These are phyloP conservation scores for Aspergillus ochraceoroseus DNA, from an alignment of 2,329 filamentous ascomycete species.

Conservation along the genomic window DNA sequence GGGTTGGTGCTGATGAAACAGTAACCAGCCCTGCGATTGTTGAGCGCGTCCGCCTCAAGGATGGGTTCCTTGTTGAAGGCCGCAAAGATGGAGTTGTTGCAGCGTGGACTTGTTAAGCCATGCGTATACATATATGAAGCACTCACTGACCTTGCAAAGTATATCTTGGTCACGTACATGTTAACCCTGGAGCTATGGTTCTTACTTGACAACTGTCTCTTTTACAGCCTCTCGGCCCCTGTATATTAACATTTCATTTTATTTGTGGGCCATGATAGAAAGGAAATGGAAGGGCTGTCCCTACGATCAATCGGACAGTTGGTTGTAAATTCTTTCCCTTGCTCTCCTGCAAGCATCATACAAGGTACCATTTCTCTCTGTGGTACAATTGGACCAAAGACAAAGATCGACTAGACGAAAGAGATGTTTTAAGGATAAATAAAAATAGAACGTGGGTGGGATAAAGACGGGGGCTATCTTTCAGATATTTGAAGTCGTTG, in stretches of 20 bases:
- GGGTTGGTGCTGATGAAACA: slow-evolving; percentile 61
- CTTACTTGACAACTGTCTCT: slow-evolving; percentile 10
- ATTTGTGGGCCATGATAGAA: slow-evolving; percentile 12
- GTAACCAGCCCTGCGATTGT: slow-evolving; percentile 64
- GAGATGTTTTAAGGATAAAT: no score
- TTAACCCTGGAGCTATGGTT: slow-evolving; percentile 7
- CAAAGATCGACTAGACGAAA: background rate
- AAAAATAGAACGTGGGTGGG: slow-evolving; percentile 11
- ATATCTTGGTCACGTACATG: slow-evolving; percentile 10
- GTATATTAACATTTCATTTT: slow-evolving; percentile 17
- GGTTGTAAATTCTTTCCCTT: slow-evolving; percentile 5
- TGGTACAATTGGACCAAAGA: no score
- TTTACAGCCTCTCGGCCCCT: slow-evolving; percentile 13
- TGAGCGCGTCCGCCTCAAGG: slow-evolving; percentile 82
- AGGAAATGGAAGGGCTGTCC: slow-evolving; percentile 5
- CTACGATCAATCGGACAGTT: slow-evolving; percentile 5
- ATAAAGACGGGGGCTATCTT: background rate
- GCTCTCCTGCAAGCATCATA: background rate
- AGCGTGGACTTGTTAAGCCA: slow-evolving; percentile 70
- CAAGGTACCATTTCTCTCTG: no score
- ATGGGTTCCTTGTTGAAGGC: slow-evolving; percentile 90
- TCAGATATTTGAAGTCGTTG: background rate
- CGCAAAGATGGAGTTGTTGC: slow-evolving; percentile 81
- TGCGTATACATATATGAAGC: slow-evolving; percentile 1
- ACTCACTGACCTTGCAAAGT: background rate